Percentiles rank a stretch among this genome's conserved stretches.
phyloP scores from a whole-genome alignment of 768 basidiomycete species.

The Boletus reticulatus region DNA sequence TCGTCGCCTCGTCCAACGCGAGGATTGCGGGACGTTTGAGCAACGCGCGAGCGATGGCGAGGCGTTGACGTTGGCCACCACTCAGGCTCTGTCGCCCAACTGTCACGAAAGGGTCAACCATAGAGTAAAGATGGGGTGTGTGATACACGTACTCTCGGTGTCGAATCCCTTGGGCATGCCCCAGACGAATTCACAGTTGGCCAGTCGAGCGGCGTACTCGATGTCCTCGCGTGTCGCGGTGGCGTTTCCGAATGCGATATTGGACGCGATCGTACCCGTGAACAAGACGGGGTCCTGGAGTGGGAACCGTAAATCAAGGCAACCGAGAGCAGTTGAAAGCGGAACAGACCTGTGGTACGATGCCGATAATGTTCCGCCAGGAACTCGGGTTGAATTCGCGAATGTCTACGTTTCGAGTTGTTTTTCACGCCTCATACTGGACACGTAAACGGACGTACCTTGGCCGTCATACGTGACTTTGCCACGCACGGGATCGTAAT shows the following conservation, averaged over 20 bases:
- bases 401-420: constrained; percentile 51
- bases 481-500: constrained; percentile 86
- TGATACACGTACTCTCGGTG: constrained; percentile 55
- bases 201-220: constrained; percentile 82
- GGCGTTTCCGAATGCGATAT: constrained; percentile 86
- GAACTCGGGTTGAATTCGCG: constrained; percentile 80
- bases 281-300: constrained; percentile 79
- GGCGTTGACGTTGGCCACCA: constrained; percentile 78
- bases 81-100: constrained; percentile 30
- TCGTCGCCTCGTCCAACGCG: constrained; percentile 88
- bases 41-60: constrained; percentile 84
- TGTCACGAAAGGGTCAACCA: background rate
- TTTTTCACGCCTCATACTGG: too few relatives aligned
- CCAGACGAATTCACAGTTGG: constrained; percentile 97
- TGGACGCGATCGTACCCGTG: constrained; percentile 90
- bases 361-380: constrained; percentile 86
- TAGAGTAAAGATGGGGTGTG: too few relatives aligned
- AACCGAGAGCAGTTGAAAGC: accelerated
- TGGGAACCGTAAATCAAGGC: background rate
- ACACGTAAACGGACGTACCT: constrained; percentile 45
- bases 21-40: constrained; percentile 87
- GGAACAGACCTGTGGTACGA: constrained; percentile 76
- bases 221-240: constrained; percentile 78
- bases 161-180: constrained; percentile 93
- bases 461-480: constrained; percentile 83